phyloP scores from a whole-genome alignment of 2,329 filamentous ascomycete genomes.

The Escovopsis sp. region DNA sequence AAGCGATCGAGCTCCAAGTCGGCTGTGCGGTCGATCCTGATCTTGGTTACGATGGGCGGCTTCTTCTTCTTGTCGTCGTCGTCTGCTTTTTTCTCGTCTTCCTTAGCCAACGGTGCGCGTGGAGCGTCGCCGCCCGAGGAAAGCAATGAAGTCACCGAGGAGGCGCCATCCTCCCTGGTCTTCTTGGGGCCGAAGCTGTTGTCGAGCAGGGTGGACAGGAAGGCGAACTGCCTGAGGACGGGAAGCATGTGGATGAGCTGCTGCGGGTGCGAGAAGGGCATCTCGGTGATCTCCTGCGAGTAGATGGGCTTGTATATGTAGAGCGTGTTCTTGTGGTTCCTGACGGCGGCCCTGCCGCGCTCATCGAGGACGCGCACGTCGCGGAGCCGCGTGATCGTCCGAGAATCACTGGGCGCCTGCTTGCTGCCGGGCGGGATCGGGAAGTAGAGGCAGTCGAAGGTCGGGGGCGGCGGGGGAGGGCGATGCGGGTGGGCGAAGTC shows the following conservation, averaged over 20 bases:
- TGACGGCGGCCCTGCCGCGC: conserved; percentile 15
- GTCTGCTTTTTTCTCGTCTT: background rate
- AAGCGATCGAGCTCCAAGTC: conserved; percentile 18
- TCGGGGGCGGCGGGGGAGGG: conserved; percentile 18
- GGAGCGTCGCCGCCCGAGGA: too few species aligned
- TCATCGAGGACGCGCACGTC: conserved; percentile 27
- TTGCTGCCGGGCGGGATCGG: conserved; percentile 32
- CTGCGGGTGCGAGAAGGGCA: conserved; percentile 64
- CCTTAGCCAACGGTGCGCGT: conserved; percentile 1
- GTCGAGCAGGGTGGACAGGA: conserved; percentile 47
- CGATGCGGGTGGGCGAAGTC: conserved; percentile 16
- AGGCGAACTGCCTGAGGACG: conserved; percentile 58
- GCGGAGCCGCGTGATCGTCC: conserved; percentile 36
- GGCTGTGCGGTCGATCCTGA: conserved; percentile 12
- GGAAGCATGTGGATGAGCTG: conserved; percentile 65
- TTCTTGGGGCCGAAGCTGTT: conserved; percentile 38
- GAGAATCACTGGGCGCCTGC: conserved; percentile 41
- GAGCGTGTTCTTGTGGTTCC: conserved; percentile 42
- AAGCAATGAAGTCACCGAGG: too few species aligned
- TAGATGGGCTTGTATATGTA: conserved; percentile 61
- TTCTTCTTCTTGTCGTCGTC: background rate
- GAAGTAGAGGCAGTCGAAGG: conserved; percentile 44
- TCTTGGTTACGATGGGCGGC: conserved; percentile 4
- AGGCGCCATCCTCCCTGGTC: too few species aligned
- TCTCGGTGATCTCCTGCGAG: conserved; percentile 46